Evolutionary conservation across 1,139 yeast genomes (phyloP).

Genomic region (Kluyveromyces sp.): DNA sequence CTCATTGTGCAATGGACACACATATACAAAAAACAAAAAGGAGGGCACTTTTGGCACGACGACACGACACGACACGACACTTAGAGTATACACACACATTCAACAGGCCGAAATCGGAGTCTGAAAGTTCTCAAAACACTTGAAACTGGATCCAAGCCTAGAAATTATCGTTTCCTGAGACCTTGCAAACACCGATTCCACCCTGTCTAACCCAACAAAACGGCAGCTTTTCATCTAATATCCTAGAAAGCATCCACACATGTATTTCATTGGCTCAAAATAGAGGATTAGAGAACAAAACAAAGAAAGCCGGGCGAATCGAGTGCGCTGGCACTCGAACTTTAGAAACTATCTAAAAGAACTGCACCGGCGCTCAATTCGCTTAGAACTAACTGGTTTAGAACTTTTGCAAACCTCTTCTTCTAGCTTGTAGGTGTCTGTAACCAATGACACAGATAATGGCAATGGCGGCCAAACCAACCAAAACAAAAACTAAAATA

Average conservation of each 20-base stretch:
- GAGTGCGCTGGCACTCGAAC: no score
- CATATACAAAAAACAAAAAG: constrained; percentile 3
- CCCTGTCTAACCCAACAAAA: neutral
- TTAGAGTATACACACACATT: constrained; percentile 1
- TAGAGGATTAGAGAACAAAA: neutral
- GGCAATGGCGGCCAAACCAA: constrained; percentile 40
- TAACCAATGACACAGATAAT: constrained; percentile 28
- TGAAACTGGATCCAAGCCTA: neutral
- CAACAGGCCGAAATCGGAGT: neutral
- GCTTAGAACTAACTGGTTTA: constrained; percentile 16
- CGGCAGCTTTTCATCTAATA: neutral
- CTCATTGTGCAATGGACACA: neutral
- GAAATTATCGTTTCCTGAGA: neutral
- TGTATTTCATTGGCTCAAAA: neutral
- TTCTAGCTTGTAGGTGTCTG: constrained; percentile 35
- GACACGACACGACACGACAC: constrained; percentile 9
- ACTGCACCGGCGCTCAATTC: no score
- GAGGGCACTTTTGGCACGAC: constrained; percentile 1
- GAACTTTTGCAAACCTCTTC: constrained; percentile 36
- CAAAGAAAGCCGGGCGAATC: neutral
- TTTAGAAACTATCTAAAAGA: no score
- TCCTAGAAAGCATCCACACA: neutral
- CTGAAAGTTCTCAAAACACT: neutral
- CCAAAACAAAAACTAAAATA: constrained; percentile 43
- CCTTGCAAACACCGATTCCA: no score